These are phyloP conservation scores for Albugo laibachii DNA, from an alignment of 352 stramenopile species.

Conservation along the genomic window DNA sequence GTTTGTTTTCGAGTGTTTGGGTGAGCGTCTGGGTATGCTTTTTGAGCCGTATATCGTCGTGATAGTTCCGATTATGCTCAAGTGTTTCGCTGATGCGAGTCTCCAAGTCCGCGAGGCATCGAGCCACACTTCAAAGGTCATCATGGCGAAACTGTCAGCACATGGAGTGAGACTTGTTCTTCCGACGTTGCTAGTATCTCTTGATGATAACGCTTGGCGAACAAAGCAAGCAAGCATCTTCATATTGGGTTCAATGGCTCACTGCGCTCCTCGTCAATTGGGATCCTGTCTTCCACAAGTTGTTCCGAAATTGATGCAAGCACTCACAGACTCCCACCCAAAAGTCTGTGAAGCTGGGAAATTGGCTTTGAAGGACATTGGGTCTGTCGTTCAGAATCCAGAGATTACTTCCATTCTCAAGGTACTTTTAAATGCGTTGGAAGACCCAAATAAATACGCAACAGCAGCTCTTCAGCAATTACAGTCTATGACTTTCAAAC, in stretches of 20 bases:
- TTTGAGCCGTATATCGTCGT: slow-evolving; percentile 98
- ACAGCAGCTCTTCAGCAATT: slow-evolving; percentile 91
- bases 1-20: slow-evolving; percentile 96
- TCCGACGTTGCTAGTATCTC: slow-evolving; percentile 89
- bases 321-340: slow-evolving; percentile 96
- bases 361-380: slow-evolving; percentile 91
- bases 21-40: slow-evolving; percentile 88
- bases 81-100: slow-evolving; percentile 92
- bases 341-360: slow-evolving; percentile 95
- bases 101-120: slow-evolving; percentile 93
- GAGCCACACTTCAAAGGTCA: slow-evolving; percentile 84
- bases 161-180: slow-evolving; percentile 99
- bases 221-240: slow-evolving; percentile 98
- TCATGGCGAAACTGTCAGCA: slow-evolving; percentile 97
- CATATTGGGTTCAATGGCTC: slow-evolving; percentile 92
- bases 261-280: slow-evolving; percentile 97
- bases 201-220: slow-evolving; percentile 88
- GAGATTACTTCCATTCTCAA: slow-evolving; percentile 94
- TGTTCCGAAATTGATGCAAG: slow-evolving; percentile 94
- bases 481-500: slow-evolving; percentile 95
- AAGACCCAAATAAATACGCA: slow-evolving; percentile 86
- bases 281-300: slow-evolving; percentile 95
- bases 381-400: slow-evolving; percentile 96
- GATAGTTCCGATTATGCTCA: slow-evolving; percentile 96
- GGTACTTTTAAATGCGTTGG: slow-evolving; percentile 89